These are phyloP conservation scores for Isoetes engelmannii DNA, from an alignment of 83 land plant species.

Conservation along the genomic window DNA sequence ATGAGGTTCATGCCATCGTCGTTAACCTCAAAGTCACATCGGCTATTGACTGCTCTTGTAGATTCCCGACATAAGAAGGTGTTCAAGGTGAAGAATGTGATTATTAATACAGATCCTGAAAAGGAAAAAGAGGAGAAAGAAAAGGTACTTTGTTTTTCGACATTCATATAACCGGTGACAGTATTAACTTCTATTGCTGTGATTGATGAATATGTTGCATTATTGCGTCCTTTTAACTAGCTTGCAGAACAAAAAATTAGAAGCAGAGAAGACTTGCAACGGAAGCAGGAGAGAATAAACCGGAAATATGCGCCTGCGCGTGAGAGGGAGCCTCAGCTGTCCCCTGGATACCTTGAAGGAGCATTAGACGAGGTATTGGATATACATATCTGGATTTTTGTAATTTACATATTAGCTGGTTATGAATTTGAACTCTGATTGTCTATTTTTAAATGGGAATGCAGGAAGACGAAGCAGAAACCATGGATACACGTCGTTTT, in stretches of 20 bases:
- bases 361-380: constrained; percentile 73
- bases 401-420: not conserved
- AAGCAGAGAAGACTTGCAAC: constrained; percentile 61
- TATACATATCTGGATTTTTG: not conserved
- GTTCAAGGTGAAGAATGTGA: constrained; percentile 82
- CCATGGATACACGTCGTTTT: constrained; percentile 50
- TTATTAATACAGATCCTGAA: constrained; percentile 92
- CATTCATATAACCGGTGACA: too few species aligned
- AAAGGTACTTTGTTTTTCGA: constrained; percentile 41
- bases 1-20: constrained; percentile 99
- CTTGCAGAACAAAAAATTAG: constrained; percentile 64
- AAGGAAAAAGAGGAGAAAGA: constrained; percentile 91
- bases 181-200: too few species aligned
- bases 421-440: not conserved
- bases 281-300: constrained; percentile 70
- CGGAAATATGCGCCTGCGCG: constrained; percentile 55
- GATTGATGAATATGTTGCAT: too few species aligned
- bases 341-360: constrained; percentile 86
- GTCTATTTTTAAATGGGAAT: not conserved
- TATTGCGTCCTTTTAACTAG: constrained; percentile 19
- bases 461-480: constrained; percentile 77
- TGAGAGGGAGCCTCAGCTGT: constrained; percentile 69
- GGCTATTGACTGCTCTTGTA: constrained; percentile 88
- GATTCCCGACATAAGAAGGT: constrained; percentile 92
- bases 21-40: constrained; percentile 88